Evolutionary conservation across 2,329 filamentous ascomycete genomes (phyloP), one percentile per base, ranked within the genome.

Genomic region (Elsinoe arachidis): DNA sequence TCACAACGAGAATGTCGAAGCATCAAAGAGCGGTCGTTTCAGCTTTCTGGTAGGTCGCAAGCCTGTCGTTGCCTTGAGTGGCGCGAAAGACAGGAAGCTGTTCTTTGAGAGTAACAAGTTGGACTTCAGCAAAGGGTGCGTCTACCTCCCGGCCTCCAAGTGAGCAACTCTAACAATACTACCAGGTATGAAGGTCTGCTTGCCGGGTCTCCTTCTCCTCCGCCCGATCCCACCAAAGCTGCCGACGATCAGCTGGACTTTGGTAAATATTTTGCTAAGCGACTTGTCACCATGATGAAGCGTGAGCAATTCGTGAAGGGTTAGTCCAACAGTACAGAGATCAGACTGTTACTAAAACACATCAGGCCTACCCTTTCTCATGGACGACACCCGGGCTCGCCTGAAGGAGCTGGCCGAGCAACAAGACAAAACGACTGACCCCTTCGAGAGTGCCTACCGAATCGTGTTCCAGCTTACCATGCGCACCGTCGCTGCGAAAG

Each of bases 381-480:
- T 77, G 5, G 62, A 68, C 17, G 78, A 80, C 67, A 66, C 72
- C 15, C 65, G 71, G 6, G 58, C 63, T 3, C 67, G 68, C 0
- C 66, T 78, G 15, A 68, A 75, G 11, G 61, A 60, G 3, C 69
- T 80, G 7, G 67, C 65, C 3, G 56, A 61, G 15, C 64, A 69
- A 33, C 62, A 67, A 4, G 63, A 62, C 6, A 69, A 69, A 7
- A 65, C 73, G 4, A 76, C 78, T 6, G 74, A 83, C 60, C 79
- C 80, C 0, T 82, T 83, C 62, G 73, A 80, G 35, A 72, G 73
- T 63, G 70, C 82, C 47, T 81, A 80, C 63, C 66, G 70, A 5
- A 69, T 80, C 56, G 72, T 83, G 1, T 83, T 78, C 66, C 73
- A 76, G 63, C 71, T 83, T n/a, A 83, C 79, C 3, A 80, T 82